Base-by-base conservation (phyloP, 768 basidiomycete genomes). In the Boletus reticulatus region DNA sequence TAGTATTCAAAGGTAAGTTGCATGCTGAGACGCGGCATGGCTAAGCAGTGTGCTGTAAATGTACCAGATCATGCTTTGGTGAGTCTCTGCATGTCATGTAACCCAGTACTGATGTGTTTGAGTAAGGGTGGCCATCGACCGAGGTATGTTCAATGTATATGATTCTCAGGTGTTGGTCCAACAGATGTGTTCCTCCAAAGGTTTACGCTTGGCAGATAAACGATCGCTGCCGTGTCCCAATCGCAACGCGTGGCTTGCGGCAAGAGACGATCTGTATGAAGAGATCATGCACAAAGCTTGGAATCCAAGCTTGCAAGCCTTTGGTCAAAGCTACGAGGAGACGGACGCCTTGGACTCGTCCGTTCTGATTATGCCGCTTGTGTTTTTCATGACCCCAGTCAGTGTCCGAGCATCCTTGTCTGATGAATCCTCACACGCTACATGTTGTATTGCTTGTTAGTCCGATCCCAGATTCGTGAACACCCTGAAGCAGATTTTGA, bases 241-340 rank as follows among this genome's bases (percentile, higher is more conserved):
- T 14, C 83, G 88, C 17, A 68, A 68, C 42, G 78, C 82, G 51
- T 97, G 95, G 95, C 69, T 87, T 17, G 75, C 72, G 1, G 83
- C 87, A 4, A 83, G 95, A 19, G 95, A 98, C 64, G 71, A 77
- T 6, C 72, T 98, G 7, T 99, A 98, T 70, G 96, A 98, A 69
- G 88, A 97, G 59, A 89, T 98, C 61, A 93, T 94, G 89, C 69
- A 80, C 27, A 89, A 88, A 66, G 90, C 92, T 0, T 97, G 89
- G 88, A 90, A 95, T 72, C 70, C 80, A 29, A 78, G 84, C 42
- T 72, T 81, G 56, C 73, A 81, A 62, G 82, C 79, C 69, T 95
- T 94, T 64, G 87, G 85, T 20, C 95, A 99, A 74, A 88, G 88
- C 65, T 99, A 94, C 71, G 96, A 98, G 63, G 89, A 92, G 58